Percentiles rank a stretch among this genome's conserved stretches.
phyloP scores from a whole-genome alignment of 2,329 filamentous ascomycete species.

The Verticillium zaregamsianum region DNA sequence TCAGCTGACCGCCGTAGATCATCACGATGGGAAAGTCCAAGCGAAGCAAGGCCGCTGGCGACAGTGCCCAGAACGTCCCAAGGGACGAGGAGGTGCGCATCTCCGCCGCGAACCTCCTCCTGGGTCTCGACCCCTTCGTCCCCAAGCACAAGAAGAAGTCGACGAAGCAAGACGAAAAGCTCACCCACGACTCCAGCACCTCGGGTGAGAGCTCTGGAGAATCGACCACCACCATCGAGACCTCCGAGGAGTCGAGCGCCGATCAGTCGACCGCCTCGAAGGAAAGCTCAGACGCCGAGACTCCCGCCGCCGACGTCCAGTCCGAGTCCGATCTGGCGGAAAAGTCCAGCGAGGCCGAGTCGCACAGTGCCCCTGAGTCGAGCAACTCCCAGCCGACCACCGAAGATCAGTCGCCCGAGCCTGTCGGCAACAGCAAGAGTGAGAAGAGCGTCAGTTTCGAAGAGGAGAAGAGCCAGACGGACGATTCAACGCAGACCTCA shows the following conservation, averaged over 20 bases:
- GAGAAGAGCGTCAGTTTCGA: background rate
- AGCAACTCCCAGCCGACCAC: slow-evolving; percentile 1
- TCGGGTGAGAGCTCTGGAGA: background rate
- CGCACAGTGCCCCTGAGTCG: slow-evolving; percentile 3
- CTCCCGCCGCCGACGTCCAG: background rate
- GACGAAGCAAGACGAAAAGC: too few relatives aligned
- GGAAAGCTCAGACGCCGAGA: background rate
- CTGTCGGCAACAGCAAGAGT: background rate
- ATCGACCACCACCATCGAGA: background rate
- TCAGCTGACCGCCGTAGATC: background rate
- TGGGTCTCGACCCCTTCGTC: background rate
- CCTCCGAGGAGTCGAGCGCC: background rate
- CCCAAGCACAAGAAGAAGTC: background rate
- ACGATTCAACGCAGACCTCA: background rate
- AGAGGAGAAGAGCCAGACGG: background rate
- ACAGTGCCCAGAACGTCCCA: background rate
- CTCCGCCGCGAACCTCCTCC: background rate
- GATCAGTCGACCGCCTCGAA: background rate
- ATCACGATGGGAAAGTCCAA: slow-evolving; percentile 3
- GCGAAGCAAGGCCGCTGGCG: background rate
- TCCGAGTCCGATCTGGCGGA: slow-evolving; percentile 2
- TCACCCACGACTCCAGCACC: background rate
- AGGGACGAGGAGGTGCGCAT: background rate
- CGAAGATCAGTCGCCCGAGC: background rate
- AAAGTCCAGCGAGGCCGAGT: background rate